Evolutionary conservation across 2,329 filamentous ascomycete genomes (phyloP).

Genomic region (Fusarium sp.): DNA sequence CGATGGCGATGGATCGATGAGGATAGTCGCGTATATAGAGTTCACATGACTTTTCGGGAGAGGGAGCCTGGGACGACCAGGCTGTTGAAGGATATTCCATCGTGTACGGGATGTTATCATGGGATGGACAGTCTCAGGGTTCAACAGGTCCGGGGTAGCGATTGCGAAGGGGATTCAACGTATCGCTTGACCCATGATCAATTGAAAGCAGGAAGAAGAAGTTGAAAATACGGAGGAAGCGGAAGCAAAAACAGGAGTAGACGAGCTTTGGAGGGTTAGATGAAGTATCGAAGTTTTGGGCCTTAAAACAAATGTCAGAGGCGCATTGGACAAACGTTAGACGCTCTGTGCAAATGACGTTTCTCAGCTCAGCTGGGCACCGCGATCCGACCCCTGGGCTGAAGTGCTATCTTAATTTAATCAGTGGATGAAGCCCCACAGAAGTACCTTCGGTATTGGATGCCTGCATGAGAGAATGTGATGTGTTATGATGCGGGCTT

Average conservation of each 20-base stretch:
- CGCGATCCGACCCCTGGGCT: slow-evolving; percentile 21
- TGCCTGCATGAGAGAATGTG: no score
- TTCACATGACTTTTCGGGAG: slow-evolving; percentile 71
- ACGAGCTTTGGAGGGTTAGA: slow-evolving; percentile 24
- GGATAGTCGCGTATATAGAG: slow-evolving; percentile 88
- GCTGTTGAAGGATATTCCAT: slow-evolving; percentile 60
- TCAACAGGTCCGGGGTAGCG: slow-evolving; percentile 19
- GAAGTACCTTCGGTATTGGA: neutral
- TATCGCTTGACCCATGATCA: slow-evolving; percentile 21
- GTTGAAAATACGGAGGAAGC: neutral
- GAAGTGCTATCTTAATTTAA: neutral
- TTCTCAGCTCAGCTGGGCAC: slow-evolving; percentile 32
- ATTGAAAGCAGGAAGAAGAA: neutral
- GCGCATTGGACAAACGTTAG: slow-evolving; percentile 13
- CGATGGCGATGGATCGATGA: slow-evolving; percentile 86
- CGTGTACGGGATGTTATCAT: slow-evolving; percentile 34
- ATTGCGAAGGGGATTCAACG: slow-evolving; percentile 21
- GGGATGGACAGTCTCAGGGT: slow-evolving; percentile 17
- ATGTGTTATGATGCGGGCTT: no score
- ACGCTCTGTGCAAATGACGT: slow-evolving; percentile 31
- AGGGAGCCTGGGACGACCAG: slow-evolving; percentile 58
- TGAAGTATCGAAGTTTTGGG: slow-evolving; percentile 34
- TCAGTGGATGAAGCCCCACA: slow-evolving; percentile 14
- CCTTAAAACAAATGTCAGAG: slow-evolving; percentile 29
- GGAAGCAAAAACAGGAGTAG: neutral